Base-by-base conservation (phyloP, 768 basidiomycete species). In the Lactifluus hygrophoroides region DNA sequence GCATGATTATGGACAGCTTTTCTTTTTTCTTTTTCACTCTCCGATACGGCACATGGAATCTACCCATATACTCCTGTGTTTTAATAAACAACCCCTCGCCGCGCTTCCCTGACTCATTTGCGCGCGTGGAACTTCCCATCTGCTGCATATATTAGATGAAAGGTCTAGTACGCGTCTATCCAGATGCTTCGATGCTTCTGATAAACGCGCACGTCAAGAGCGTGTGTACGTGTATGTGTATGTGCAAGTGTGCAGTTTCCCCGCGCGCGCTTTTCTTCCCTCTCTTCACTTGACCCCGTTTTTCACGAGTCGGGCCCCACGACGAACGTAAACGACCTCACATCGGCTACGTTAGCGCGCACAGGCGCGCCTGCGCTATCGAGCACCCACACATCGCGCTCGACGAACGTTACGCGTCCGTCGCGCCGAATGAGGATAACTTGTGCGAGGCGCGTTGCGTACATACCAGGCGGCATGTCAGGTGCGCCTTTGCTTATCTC, bases 361-460 rank as follows among this genome's bases (percentile, higher is more conserved):
- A 66, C 65, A 6, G 74, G 72, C 58, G 66, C 67, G 21, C 75
- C 82, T 28, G 77, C 71, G 5, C 64, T 49, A 42, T 62, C 70
- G 53, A 80, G 65, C 52, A 66, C 68, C 85, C 85, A 90, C 27
- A 81, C 74, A 66, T 91, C 88, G 46, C 86, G 73, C 69, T 92
- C 90, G 45, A 86, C 73, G 65, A 89, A 90, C 17, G 81, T 56
- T 9, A 79, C 87, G 44, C 76, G 69, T 27, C 87, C 84, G 51
- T 76, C 75, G 60, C 77, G 79, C 56, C 75, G 75, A 19, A 92
- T 73, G 56, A 92, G 77, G 50, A 92, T 67, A 40, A 88, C 80
- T 3, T 86, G 90, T 43, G 89, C 80, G 52, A 87, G 69, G 16
- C 89, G 84, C 34, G 90, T 92, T 44, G 79, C 89, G 66, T 88